Conservation (phyloP, 352 stramenopile genomes). For the Globisporangium polare region DNA sequence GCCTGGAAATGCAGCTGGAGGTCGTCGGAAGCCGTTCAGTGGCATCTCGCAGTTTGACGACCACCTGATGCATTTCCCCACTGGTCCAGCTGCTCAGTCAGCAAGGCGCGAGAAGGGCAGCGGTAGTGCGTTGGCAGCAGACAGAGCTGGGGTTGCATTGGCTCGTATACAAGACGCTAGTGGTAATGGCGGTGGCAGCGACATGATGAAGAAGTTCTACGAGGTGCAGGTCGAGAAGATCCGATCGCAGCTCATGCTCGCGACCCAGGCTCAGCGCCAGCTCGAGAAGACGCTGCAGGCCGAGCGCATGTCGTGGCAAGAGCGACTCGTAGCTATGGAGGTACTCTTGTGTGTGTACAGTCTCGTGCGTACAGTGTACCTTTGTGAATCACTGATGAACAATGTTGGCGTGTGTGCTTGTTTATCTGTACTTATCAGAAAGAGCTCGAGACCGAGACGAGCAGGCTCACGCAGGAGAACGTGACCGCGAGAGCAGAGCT, state of each 20-base stretch:
- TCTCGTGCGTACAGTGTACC: background rate
- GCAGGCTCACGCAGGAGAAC: constrained; percentile 21
- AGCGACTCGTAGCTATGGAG: constrained; percentile 22
- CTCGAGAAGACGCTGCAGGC: constrained; percentile 42
- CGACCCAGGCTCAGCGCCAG: constrained; percentile 41
- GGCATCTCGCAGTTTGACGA: constrained; percentile 57
- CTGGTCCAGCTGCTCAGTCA: background rate
- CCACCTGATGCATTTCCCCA: constrained; percentile 31
- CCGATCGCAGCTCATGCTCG: constrained; percentile 45
- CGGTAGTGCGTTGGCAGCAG: background rate
- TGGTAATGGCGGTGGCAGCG: constrained; percentile 6
- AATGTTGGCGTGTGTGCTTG: background rate
- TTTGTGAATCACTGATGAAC: background rate
- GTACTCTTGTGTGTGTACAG: constrained; percentile 8
- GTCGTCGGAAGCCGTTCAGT: constrained; percentile 10
- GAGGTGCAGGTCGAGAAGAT: constrained; percentile 79
- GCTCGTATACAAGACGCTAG: background rate
- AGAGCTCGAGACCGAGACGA: constrained; percentile 14
- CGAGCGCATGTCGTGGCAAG: constrained; percentile 33
- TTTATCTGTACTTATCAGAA: background rate
- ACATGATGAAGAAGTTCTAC: constrained; percentile 80
- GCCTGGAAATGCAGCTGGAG: background rate
- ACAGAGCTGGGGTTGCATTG: background rate
- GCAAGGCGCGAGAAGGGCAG: background rate
- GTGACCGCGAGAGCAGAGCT: constrained; percentile 23